Conservation (phyloP, 2,329 filamentous ascomycete genomes). For the Colletotrichum gloeosporioides region DNA sequence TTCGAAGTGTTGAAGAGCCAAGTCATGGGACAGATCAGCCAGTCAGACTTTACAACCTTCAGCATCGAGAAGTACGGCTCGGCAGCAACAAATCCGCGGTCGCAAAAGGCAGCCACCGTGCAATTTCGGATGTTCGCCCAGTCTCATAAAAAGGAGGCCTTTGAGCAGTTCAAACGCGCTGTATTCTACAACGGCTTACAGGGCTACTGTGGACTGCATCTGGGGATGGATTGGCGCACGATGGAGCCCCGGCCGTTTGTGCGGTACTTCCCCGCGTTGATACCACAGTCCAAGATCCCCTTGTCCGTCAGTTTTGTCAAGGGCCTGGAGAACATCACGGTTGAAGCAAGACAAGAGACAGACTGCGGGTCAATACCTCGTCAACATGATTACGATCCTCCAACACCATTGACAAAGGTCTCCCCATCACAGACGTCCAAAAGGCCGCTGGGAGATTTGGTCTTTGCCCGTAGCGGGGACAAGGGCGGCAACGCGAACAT, state of each 20-base stretch:
- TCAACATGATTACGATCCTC: neutral
- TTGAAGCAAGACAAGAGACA: neutral
- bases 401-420: neutral
- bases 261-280: conserved; percentile 36
- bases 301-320: conserved; percentile 27
- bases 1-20: conserved; percentile 30
- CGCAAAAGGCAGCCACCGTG: conserved; percentile 43
- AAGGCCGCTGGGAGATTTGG: conserved; percentile 33
- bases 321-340: neutral
- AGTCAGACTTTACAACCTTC: conserved; percentile 29
- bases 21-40: conserved; percentile 27
- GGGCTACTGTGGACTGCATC: conserved; percentile 37
- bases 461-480: conserved; percentile 36
- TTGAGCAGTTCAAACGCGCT: conserved; percentile 24
- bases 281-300: neutral
- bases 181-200: conserved; percentile 36
- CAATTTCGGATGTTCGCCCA: conserved; percentile 47
- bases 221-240: conserved; percentile 40
- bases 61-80: conserved; percentile 35
- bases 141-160: conserved; percentile 27
- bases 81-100: conserved; percentile 25
- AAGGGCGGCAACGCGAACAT: conserved; percentile 39
- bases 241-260: conserved; percentile 36
- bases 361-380: neutral
- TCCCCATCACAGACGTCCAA: neutral